These are phyloP conservation scores for Rubia yunnanensis DNA, from an alignment of 257 asterid genomes.

Conservation along the genomic window DNA sequence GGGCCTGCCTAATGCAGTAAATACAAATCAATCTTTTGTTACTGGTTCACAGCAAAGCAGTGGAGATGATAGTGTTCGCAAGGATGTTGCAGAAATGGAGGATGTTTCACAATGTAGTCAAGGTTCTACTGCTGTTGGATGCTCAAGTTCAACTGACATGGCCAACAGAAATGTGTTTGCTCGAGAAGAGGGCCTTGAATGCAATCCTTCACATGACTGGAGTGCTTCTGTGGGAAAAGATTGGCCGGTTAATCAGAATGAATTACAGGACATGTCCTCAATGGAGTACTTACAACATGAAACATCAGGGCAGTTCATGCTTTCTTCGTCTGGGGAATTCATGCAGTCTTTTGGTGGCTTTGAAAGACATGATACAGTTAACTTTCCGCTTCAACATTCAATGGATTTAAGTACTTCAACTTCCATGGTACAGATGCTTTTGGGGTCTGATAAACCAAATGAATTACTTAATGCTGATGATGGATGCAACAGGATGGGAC, in stretches of 20 bases:
- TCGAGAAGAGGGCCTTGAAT: slow-evolving; percentile 40
- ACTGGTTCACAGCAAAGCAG: slow-evolving; percentile 68
- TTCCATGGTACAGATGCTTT: slow-evolving; percentile 32
- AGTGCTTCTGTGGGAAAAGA: slow-evolving; percentile 42
- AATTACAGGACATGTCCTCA: slow-evolving; percentile 49
- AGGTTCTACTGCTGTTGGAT: slow-evolving; percentile 39
- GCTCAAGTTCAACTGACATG: slow-evolving; percentile 48
- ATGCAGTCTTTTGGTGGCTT: slow-evolving; percentile 32
- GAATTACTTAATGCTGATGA: slow-evolving; percentile 29
- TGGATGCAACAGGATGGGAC: slow-evolving; percentile 16
- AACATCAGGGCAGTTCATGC: slow-evolving; percentile 26
- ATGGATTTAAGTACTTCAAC: slow-evolving; percentile 25
- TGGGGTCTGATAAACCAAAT: slow-evolving; percentile 33
- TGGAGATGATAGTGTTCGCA: slow-evolving; percentile 48
- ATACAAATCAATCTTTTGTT: slow-evolving; percentile 37
- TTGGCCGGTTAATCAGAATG: slow-evolving; percentile 54
- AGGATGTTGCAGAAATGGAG: slow-evolving; percentile 51
- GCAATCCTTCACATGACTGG: slow-evolving; percentile 50
- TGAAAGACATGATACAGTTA: slow-evolving; percentile 23
- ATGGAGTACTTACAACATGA: slow-evolving; percentile 41
- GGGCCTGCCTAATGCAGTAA: slow-evolving; percentile 43
- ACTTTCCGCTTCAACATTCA: slow-evolving; percentile 33
- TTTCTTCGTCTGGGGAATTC: slow-evolving; percentile 31
- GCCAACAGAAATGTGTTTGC: slow-evolving; percentile 28
- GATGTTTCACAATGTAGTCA: slow-evolving; percentile 92